phyloP scores from a whole-genome alignment of 371 early-diverging fungal genomes.

The Mucor circinelloides region DNA sequence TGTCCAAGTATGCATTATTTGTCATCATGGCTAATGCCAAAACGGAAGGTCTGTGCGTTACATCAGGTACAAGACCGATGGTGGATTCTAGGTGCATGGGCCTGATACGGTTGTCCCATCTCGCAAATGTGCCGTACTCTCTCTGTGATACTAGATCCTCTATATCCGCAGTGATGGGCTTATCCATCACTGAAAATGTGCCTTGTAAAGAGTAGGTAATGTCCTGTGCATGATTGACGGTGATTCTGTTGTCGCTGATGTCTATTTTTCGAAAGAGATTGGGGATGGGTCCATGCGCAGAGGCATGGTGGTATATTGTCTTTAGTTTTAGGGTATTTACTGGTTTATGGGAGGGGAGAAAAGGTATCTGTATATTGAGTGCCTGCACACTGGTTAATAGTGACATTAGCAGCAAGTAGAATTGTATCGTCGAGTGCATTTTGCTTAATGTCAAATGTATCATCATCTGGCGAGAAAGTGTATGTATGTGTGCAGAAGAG shows the following conservation, averaged over 20 bases:
- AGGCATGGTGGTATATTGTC: constrained; percentile 44
- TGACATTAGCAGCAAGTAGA: not conserved
- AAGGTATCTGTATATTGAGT: not conserved
- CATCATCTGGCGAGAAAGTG: not conserved
- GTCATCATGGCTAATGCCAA: constrained; percentile 77
- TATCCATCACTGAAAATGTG: not conserved
- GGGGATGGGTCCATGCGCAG: constrained; percentile 40
- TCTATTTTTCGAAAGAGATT: constrained; percentile 51
- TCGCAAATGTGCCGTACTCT: not conserved
- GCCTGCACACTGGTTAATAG: not conserved
- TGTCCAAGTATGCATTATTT: constrained; percentile 71
- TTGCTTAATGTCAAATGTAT: not conserved
- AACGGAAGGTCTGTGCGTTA: constrained; percentile 71
- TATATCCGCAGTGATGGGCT: constrained; percentile 6
- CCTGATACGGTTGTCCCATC: constrained; percentile 3
- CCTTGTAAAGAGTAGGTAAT: not conserved
- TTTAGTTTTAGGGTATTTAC: constrained; percentile 26
- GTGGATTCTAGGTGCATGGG: constrained; percentile 24
- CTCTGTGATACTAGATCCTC: not conserved
- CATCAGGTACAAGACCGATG: constrained; percentile 62
- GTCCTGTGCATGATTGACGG: not conserved
- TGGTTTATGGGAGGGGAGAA: constrained; percentile 5
- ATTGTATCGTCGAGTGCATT: not conserved
- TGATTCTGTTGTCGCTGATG: not conserved
- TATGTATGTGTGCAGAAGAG: not conserved